Conservation (phyloP, 352 stramenopile species). For the Pythium plurisporium region DNA sequence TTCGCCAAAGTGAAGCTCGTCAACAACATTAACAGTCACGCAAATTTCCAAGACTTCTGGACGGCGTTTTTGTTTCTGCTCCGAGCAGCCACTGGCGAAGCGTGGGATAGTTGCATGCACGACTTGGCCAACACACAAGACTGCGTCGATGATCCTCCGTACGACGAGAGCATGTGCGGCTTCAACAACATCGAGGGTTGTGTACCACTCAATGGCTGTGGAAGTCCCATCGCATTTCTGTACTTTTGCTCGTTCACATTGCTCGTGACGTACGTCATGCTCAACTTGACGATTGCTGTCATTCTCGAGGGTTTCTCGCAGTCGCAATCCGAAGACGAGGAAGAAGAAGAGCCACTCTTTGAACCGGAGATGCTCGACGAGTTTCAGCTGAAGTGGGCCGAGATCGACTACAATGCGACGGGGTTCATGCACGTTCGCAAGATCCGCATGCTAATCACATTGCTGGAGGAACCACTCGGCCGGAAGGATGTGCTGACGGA, state of each 20-base stretch:
- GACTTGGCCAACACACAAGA: constrained; percentile 45
- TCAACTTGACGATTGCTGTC: constrained; percentile 94
- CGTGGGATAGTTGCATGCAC: constrained; percentile 93
- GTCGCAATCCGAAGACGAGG: constrained; percentile 33
- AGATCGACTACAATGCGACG: constrained; percentile 86
- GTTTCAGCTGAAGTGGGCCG: constrained; percentile 85
- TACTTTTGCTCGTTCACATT: constrained; percentile 89
- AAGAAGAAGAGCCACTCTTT: constrained; percentile 87
- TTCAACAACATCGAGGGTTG: constrained; percentile 69
- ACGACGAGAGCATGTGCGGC: constrained; percentile 64
- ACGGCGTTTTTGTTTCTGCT: constrained; percentile 89
- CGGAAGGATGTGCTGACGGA: constrained; percentile 36
- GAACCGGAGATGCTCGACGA: constrained; percentile 83
- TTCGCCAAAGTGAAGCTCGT: constrained; percentile 84
- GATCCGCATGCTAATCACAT: constrained; percentile 68
- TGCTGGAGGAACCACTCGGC: constrained; percentile 75
- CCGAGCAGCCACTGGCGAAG: constrained; percentile 89
- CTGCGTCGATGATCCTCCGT: constrained; percentile 63
- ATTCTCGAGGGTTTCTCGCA: constrained; percentile 91
- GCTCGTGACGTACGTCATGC: constrained; percentile 91
- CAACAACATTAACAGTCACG: constrained; percentile 75
- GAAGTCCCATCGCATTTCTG: constrained; percentile 47
- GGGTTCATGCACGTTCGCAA: constrained; percentile 78
- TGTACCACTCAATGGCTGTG: constrained; percentile 73
- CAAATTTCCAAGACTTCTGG: constrained; percentile 92